Percentiles rank a stretch among this genome's conserved stretches.
Evolutionary conservation across 768 basidiomycete species (phyloP).

Genomic region (Hortiboletus campestris): DNA sequence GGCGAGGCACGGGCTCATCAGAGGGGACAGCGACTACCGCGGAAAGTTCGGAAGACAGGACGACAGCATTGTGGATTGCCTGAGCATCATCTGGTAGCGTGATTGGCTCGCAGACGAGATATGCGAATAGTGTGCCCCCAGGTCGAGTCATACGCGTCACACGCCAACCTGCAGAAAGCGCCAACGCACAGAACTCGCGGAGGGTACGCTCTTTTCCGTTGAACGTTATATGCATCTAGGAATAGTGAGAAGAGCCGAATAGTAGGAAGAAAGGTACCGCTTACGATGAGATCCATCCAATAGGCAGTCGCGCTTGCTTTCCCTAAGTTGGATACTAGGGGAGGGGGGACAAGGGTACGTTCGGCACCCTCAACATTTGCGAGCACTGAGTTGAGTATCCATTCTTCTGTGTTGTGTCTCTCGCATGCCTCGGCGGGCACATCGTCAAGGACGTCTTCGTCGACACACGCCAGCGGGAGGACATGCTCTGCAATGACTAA

Average conservation of each 20-base stretch:
- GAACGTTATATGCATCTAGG: constrained; percentile 67
- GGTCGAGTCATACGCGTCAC: constrained; percentile 53
- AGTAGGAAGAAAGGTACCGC: constrained; percentile 2
- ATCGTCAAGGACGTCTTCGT: constrained; percentile 31
- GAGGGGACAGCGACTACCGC: constrained; percentile 9
- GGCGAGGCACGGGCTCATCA: background rate
- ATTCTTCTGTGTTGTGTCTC: constrained; percentile 14
- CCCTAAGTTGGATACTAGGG: constrained; percentile 71
- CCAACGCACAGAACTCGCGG: constrained; percentile 55
- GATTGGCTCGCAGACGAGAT: constrained; percentile 66
- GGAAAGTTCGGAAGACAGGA: constrained; percentile 18
- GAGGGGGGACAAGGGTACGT: constrained; percentile 51
- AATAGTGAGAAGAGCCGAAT: background rate
- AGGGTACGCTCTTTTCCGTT: constrained; percentile 71
- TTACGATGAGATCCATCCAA: constrained; percentile 67
- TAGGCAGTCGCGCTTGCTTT: constrained; percentile 66
- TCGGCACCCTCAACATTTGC: constrained; percentile 52
- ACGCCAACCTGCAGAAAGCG: constrained; percentile 60
- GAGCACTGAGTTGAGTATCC: constrained; percentile 30
- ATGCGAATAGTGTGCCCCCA: constrained; percentile 65
- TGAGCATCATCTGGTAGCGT: constrained; percentile 43
- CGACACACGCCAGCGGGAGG: constrained; percentile 66
- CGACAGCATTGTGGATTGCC: constrained; percentile 20
- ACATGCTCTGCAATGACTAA: constrained; percentile 73
- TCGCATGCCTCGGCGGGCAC: constrained; percentile 4